Percentiles rank a stretch among this genome's conserved stretches.
Evolutionary conservation across 208 protist species (phyloP).

Genomic region (Crithidia bombi): DNA sequence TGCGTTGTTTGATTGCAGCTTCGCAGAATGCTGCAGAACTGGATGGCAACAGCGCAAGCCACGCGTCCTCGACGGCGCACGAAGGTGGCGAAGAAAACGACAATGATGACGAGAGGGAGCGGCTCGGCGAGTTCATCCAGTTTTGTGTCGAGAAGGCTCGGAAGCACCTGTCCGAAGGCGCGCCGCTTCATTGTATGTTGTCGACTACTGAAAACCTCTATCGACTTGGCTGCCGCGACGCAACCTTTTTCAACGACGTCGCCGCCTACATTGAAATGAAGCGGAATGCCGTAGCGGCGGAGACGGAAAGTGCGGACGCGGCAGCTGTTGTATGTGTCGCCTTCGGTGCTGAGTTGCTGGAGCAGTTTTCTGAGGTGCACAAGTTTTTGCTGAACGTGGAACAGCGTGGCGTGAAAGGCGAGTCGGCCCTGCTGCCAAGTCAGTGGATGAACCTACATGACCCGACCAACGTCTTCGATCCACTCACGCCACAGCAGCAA

Average conservation of each 20-base stretch:
- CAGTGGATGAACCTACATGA: constrained; percentile 85
- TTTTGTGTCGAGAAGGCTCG: constrained; percentile 66
- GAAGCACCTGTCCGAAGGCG: constrained; percentile 46
- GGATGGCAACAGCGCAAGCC: background rate
- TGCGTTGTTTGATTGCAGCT: constrained; percentile 50
- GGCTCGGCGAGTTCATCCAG: constrained; percentile 42
- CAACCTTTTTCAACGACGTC: constrained; percentile 49
- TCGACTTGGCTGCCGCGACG: constrained; percentile 53
- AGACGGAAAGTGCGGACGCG: constrained; percentile 44
- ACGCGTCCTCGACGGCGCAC: background rate
- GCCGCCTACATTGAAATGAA: constrained; percentile 56
- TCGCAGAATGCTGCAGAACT: constrained; percentile 13
- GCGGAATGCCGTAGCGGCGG: constrained; percentile 29
- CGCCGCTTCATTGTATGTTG: constrained; percentile 54
- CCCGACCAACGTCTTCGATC: constrained; percentile 54
- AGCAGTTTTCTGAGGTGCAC: constrained; percentile 44
- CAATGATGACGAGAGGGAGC: constrained; percentile 36
- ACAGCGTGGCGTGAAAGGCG: constrained; percentile 37
- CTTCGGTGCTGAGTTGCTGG: constrained; percentile 60
- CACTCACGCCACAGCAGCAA: constrained; percentile 63
- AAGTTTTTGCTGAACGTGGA: constrained; percentile 55
- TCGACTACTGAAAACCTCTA: constrained; percentile 49
- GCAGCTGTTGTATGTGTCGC: constrained; percentile 49
- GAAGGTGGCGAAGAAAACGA: background rate
- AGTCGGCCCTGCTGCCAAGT: constrained; percentile 54